Evolutionary conservation across 2,329 filamentous ascomycete genomes (phyloP).

Genomic region (Neonectria neomacrospora): DNA sequence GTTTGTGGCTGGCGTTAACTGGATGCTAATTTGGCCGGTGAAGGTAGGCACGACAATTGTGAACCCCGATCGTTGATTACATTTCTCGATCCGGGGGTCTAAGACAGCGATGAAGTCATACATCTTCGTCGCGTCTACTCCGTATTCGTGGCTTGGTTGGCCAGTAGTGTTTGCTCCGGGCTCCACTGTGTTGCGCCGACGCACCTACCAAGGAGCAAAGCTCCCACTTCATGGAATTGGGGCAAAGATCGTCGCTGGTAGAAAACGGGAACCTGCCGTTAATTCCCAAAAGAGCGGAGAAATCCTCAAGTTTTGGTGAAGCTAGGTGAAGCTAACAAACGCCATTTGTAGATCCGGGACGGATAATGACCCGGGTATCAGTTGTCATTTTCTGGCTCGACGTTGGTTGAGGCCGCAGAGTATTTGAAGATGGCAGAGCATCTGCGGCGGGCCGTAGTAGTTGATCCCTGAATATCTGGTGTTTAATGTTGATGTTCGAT

Average conservation of each 20-base stretch:
- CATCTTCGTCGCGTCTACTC: background rate
- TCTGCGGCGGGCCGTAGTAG: background rate
- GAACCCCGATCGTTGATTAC: slow-evolving; percentile 34
- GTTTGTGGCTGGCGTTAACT: slow-evolving; percentile 4
- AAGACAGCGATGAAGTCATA: slow-evolving; percentile 43
- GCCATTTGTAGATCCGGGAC: background rate
- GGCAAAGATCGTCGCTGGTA: slow-evolving; percentile 11
- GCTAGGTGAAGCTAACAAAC: background rate
- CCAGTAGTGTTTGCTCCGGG: background rate
- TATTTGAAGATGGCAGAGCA: background rate
- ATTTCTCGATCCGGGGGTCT: slow-evolving; percentile 36
- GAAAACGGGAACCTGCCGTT: background rate
- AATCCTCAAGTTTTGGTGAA: background rate
- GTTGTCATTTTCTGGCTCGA: background rate
- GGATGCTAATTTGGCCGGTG: slow-evolving; percentile 6
- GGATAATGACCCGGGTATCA: background rate
- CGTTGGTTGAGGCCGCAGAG: background rate
- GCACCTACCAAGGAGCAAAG: background rate
- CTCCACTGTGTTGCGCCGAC: background rate
- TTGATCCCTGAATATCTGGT: background rate
- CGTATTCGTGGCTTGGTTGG: background rate
- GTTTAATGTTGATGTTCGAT: background rate
- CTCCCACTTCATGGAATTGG: background rate
- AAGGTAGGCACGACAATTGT: slow-evolving; percentile 15
- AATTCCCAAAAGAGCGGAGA: background rate